phyloP scores from a whole-genome alignment of 306 rosid genomes.

The Dryas drummondii region DNA sequence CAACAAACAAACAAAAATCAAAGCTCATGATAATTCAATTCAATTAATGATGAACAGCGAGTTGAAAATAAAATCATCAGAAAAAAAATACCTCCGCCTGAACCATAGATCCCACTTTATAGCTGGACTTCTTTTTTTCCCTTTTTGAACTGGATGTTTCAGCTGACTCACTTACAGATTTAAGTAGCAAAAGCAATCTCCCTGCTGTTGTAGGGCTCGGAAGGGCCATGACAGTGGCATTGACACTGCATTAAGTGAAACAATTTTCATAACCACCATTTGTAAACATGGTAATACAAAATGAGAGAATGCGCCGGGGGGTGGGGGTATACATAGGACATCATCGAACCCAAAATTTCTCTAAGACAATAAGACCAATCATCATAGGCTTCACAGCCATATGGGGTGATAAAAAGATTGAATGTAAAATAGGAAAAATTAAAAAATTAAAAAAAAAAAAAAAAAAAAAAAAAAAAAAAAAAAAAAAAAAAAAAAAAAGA shows the following conservation, averaged over 20 bases:
- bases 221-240: conserved; percentile 72
- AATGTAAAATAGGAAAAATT: background rate
- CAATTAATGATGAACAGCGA: background rate
- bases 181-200: conserved; percentile 69
- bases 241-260: conserved; percentile 55
- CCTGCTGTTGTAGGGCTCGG: conserved; percentile 73
- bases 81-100: conserved; percentile 74
- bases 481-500: too few species aligned
- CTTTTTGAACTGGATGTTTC: conserved; percentile 71
- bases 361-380: background rate
- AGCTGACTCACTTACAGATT: conserved; percentile 36
- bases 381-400: background rate
- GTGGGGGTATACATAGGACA: background rate
- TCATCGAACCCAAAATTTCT: conserved; percentile 1
- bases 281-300: background rate
- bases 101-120: conserved; percentile 78
- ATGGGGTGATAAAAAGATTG: background rate
- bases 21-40: conserved; percentile 10
- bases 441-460: too few species aligned
- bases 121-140: conserved; percentile 64
- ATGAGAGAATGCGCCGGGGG: too few species aligned
- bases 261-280: conserved; percentile 6
- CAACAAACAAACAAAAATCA: conserved; percentile 8
- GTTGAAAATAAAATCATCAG: background rate
- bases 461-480: too few species aligned